These are phyloP conservation scores for Haplosporangium gracile DNA, from an alignment of 192 early-diverging fungal genomes.

Conservation along the genomic window DNA sequence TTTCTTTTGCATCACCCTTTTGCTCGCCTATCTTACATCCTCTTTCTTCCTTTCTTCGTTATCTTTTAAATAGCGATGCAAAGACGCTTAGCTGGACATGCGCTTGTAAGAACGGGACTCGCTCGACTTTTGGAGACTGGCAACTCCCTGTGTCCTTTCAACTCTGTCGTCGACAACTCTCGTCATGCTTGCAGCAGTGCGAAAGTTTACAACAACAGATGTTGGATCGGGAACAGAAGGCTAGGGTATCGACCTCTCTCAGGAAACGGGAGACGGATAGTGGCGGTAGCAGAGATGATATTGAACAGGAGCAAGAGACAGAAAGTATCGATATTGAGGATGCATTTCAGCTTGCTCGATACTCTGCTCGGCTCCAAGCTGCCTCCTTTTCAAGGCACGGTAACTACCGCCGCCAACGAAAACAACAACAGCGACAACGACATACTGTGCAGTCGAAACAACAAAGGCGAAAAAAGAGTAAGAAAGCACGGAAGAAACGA, in stretches of 20 bases:
- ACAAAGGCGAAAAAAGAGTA: not conserved
- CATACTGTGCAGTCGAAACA: not conserved
- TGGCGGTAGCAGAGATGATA: not conserved
- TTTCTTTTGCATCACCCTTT: not conserved
- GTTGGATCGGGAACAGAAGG: not conserved
- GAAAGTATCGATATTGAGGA: not conserved
- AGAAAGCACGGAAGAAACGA: not conserved
- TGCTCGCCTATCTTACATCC: not conserved
- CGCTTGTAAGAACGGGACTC: not conserved
- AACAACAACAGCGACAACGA: not conserved
- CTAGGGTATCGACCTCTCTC: not conserved
- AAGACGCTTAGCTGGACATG: conserved; percentile 25
- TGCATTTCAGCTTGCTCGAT: conserved; percentile 10
- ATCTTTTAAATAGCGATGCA: conserved; percentile 5
- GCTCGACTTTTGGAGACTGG: conserved; percentile 9
- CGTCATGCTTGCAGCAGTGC: conserved; percentile 12
- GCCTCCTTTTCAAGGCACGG: not conserved
- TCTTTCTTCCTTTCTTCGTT: not conserved
- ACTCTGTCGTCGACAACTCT: conserved; percentile 24
- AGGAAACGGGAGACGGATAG: not conserved
- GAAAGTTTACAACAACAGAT: not conserved
- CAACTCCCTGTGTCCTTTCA: conserved; percentile 38
- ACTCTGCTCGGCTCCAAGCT: conserved; percentile 9
- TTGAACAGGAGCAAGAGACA: not conserved
- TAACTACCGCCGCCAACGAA: not conserved